Evolutionary conservation across 208 protist genomes (phyloP).

Genomic region (Endotrypanum monterogeii): DNA sequence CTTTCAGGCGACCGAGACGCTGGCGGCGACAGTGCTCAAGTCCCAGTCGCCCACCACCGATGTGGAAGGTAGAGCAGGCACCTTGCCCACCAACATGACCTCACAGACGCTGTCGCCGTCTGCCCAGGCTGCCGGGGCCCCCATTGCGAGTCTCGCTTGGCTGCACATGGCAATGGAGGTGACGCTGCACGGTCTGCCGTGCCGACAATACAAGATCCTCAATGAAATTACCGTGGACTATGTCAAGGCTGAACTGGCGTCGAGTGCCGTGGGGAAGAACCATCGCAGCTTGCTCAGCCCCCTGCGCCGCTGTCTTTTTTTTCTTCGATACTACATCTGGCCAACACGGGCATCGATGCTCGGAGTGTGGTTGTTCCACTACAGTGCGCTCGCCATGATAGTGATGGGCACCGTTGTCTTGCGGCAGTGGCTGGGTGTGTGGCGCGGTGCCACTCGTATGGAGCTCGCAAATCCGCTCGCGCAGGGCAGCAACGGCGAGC

Average conservation of each 20-base stretch:
- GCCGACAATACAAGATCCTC: constrained; percentile 34
- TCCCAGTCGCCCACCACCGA: not conserved
- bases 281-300: constrained; percentile 4
- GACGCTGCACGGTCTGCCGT: constrained; percentile 59
- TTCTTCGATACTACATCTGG: constrained; percentile 49
- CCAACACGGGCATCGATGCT: constrained; percentile 46
- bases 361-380: constrained; percentile 71
- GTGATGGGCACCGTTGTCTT: constrained; percentile 23
- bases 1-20: constrained; percentile 12
- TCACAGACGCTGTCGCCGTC: constrained; percentile 3
- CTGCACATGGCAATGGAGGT: constrained; percentile 38
- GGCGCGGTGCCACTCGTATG: constrained; percentile 52
- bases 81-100: not conserved
- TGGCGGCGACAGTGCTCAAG: constrained; percentile 7
- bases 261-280: not conserved
- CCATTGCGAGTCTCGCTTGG: constrained; percentile 39
- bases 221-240: constrained; percentile 15
- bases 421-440: constrained; percentile 58
- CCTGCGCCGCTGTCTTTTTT: constrained; percentile 21
- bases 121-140: not conserved
- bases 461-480: constrained; percentile 81
- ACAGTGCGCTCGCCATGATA: constrained; percentile 27
- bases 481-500: constrained; percentile 49
- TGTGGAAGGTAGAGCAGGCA: too few relatives aligned
- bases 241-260: constrained; percentile 2